phyloP scores from a whole-genome alignment of 768 basidiomycete species.

The Phylloporus sp. region DNA sequence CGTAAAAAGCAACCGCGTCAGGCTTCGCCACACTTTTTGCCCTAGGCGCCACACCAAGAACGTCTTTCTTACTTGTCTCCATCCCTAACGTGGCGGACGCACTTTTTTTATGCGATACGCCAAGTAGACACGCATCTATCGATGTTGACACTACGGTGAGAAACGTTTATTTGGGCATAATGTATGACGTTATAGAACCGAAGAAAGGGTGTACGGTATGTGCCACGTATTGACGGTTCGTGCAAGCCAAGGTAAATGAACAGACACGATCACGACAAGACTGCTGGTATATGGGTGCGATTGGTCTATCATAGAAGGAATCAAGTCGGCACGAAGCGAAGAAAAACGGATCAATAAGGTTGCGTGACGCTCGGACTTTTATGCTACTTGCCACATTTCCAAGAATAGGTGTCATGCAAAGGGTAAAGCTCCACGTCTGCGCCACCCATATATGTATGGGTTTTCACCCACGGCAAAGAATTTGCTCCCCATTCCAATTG shows the following conservation, averaged over 20 bases:
- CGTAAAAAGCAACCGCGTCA: background rate
- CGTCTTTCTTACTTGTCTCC: background rate
- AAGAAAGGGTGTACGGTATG: too few relatives aligned
- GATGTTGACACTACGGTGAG: background rate
- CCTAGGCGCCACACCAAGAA: background rate
- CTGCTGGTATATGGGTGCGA: background rate
- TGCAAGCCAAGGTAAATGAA: background rate
- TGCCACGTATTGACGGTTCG: too few relatives aligned
- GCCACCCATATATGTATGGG: background rate
- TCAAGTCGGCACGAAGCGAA: background rate
- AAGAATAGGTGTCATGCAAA: background rate
- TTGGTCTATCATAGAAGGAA: background rate
- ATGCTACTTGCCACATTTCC: background rate
- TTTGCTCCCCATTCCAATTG: background rate
- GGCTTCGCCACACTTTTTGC: background rate
- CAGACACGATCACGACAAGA: constrained; percentile 2
- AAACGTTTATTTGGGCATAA: too few relatives aligned
- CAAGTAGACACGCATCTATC: too few relatives aligned
- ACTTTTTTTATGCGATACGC: too few relatives aligned
- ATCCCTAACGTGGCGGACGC: too few relatives aligned
- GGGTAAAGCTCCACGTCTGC: background rate
- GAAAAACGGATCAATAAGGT: background rate
- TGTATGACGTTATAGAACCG: too few relatives aligned
- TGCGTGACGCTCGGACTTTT: background rate
- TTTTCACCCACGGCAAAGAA: background rate